Conservation (phyloP, 257 asterid species). For the Coffea canephora region DNA sequence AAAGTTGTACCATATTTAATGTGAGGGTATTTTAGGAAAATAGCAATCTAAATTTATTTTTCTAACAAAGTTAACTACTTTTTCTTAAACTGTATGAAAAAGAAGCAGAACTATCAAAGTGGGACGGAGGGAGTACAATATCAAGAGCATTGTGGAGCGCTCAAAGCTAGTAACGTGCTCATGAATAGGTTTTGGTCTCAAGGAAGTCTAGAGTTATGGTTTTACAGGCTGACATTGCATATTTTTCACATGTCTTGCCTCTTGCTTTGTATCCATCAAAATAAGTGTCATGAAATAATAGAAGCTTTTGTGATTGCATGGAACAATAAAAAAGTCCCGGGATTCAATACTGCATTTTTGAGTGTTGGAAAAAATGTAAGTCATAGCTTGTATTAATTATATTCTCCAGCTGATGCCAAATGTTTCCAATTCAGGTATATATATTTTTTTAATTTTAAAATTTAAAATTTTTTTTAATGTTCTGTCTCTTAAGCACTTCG, state of each 20-base stretch:
- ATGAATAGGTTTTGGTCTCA: background rate
- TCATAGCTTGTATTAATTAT: background rate
- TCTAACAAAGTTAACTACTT: too few species aligned
- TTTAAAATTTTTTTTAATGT: background rate
- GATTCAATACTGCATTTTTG: background rate
- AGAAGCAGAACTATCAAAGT: too few species aligned
- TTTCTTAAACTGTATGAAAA: too few species aligned
- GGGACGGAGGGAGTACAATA: too few species aligned
- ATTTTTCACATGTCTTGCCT: background rate
- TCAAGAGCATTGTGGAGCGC: background rate
- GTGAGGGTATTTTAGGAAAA: too few species aligned
- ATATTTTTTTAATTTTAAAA: too few species aligned
- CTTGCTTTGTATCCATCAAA: too few species aligned
- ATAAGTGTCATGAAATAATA: background rate
- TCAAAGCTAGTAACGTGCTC: background rate
- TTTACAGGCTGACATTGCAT: background rate
- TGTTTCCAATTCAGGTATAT: background rate
- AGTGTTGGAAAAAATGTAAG: background rate
- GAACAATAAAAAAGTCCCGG: background rate
- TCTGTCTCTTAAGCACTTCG: background rate
- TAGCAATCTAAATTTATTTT: too few species aligned
- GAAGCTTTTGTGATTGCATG: background rate
- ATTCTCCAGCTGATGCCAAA: background rate
- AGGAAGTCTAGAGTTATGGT: background rate
- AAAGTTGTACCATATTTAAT: too few species aligned